Percentiles rank a stretch among this genome's conserved stretches.
Conservation (phyloP, 192 early-diverging fungal species). For the Dimargaris xerosporica region DNA sequence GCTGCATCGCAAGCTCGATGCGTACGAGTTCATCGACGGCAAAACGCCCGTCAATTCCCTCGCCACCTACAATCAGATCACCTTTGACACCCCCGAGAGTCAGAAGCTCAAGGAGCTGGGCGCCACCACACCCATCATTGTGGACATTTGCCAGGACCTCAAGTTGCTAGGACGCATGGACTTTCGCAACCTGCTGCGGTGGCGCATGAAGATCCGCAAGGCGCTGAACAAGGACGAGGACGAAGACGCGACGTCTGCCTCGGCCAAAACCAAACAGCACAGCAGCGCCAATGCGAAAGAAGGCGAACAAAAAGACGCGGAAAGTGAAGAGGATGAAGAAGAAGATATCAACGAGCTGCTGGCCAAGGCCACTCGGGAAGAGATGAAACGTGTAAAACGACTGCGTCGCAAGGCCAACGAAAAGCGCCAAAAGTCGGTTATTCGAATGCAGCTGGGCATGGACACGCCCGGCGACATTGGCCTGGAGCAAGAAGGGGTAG, state of each 20-base stretch:
- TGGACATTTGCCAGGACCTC: slow-evolving; percentile 69
- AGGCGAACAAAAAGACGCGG: slow-evolving; percentile 21
- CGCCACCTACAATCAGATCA: slow-evolving; percentile 56
- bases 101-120: slow-evolving; percentile 31
- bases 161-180: slow-evolving; percentile 87
- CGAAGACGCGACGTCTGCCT: slow-evolving; percentile 34
- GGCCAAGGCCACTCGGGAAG: slow-evolving; percentile 26
- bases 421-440: slow-evolving; percentile 48
- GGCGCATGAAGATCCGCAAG: slow-evolving; percentile 64
- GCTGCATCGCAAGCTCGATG: slow-evolving; percentile 54
- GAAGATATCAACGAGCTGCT: slow-evolving; percentile 16
- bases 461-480: slow-evolving; percentile 58
- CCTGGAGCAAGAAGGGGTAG: slow-evolving; percentile 43
- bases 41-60: slow-evolving; percentile 68
- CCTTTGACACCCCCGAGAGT: slow-evolving; percentile 58
- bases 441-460: slow-evolving; percentile 71
- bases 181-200: slow-evolving; percentile 79
- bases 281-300: no score
- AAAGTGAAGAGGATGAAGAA: slow-evolving; percentile 19
- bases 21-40: slow-evolving; percentile 64
- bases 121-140: slow-evolving; percentile 69
- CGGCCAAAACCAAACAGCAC: slow-evolving; percentile 23
- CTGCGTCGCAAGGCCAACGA: slow-evolving; percentile 48
- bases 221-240: slow-evolving; percentile 17
- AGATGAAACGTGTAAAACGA: slow-evolving; percentile 27